A percentile compares a stretch with the other conserved stretches of the same genome.
phyloP scores from a whole-genome alignment of 208 protist genomes.

The Acanthamoeba culbertsoni region DNA sequence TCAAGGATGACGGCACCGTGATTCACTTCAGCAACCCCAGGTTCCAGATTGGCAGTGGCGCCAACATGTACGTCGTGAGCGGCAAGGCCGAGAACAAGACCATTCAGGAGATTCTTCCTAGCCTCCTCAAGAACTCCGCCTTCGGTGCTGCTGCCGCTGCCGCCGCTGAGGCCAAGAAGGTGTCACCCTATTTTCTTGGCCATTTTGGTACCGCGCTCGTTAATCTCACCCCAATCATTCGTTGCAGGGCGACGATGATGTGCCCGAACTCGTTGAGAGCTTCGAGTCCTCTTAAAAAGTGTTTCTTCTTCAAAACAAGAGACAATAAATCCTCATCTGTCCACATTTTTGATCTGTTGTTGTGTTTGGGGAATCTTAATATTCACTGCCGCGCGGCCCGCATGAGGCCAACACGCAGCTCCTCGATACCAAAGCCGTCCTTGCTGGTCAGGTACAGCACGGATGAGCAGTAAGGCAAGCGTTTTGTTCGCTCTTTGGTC shows the following conservation, averaged over 20 bases:
- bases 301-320: not conserved
- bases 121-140: not conserved
- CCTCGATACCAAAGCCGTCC: not conserved
- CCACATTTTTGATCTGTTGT: not conserved
- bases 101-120: not conserved
- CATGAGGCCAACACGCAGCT: not conserved
- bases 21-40: slow-evolving; percentile 97
- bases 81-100: slow-evolving; percentile 88
- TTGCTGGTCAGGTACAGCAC: slow-evolving; percentile 40
- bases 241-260: slow-evolving; percentile 69
- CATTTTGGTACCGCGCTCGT: not conserved
- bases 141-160: slow-evolving; percentile 79
- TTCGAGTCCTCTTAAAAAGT: slow-evolving; percentile 69
- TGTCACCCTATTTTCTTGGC: slow-evolving; percentile 72
- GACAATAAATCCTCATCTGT: not conserved
- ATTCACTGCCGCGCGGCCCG: no score
- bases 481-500: not conserved
- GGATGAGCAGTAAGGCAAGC: not conserved
- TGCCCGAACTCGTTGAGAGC: slow-evolving; percentile 75
- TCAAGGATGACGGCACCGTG: slow-evolving; percentile 94
- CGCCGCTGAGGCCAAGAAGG: slow-evolving; percentile 87
- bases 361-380: no score
- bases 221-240: slow-evolving; percentile 34
- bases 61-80: slow-evolving; percentile 96
- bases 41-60: slow-evolving; percentile 94